Evolutionary conservation across 352 stramenopile species (phyloP), one percentile per base, ranked within the genome.

Genomic region (Pythium pyrilobum): DNA sequence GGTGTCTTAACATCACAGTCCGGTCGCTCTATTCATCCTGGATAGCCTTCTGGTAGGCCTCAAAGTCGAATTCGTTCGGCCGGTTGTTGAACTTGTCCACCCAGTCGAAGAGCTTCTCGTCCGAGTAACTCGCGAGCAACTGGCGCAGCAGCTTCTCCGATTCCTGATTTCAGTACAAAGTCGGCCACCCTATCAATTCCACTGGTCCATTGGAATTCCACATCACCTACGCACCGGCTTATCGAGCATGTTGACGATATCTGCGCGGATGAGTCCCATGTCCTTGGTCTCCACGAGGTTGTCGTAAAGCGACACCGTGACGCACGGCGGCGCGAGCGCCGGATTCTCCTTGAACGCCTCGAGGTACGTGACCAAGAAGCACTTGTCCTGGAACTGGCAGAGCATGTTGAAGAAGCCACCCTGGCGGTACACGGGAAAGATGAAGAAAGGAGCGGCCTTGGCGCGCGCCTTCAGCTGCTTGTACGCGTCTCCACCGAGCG

Each of bases 321-420:
- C 54, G 56, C 83, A 94, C 15, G 85, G 85, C 29, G 81, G 78
- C 13, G 85, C 85, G 3, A 72, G 66, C 3, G 63, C 64, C 13
- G 85, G 84, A 71, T 94, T 88, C 65, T 93, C 77, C 54, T 89
- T 90, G 69, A 92, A 96, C 11, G 81, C 84, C 37, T 96, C 85
- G 13, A 96, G 67, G 57, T 85, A 93, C 39, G 85, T 96, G 52
- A 94, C 43, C 10, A 96, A 60, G 44, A 93, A 94, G 64, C 83
- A 92, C 59, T 82, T 91, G 59, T 92, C 81, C 67, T 94, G 85
- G 70, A 92, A 93, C 65, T 96, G 85, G 44, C 77, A 90, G 48
- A 96, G 47, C 77, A 96, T 87, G 54, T 89, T 93, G 72, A 96
- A 93, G 52, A 87, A 94, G 2, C 85, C 85, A 0, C 81, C 74